Evolutionary conservation across 805 yeast species (phyloP), one percentile per base, ranked within the genome.

Genomic region (Yarrowia hollandica): DNA sequence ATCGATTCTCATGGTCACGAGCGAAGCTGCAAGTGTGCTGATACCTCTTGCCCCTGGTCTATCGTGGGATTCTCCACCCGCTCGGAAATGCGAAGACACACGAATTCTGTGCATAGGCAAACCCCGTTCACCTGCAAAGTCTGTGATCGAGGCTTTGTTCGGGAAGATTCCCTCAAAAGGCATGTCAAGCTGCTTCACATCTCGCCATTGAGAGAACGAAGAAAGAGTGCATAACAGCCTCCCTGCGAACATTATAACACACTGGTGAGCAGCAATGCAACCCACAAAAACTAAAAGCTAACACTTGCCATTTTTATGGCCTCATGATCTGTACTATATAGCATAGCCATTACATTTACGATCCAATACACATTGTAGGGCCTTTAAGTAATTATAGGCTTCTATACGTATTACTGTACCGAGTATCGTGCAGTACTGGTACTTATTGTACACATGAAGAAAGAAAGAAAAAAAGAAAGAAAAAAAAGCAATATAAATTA

Each of bases 41-140:
- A 48, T 16, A 4, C 22, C n/a, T 3, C 15, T 4, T 48, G 55
- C 33, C 55, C 55, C 21, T 48, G 55, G 55, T 31, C 55, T 12
- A 48, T 48, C 33, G 55, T 48, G 31, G 55, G 55, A 4, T 48
- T 48, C n/a, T 21, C 55, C 2, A 48, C 55, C 3, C 26, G 39
- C 9, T 31, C 55, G 4, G 55, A 48, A 33, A 22, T 22, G 30
- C 5, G 39, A 28, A n/a, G 55, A 33, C 55, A 48, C 22, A 33
- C 39, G 15, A 48, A 48, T 21, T 48, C 55, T 15, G 39, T 48
- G 12, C 55, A 48, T 12, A 11, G 55, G 21, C 22, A 31, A 10
- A 30, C 19, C 1, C 21, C 23, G 1, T 31, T 48, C 21, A 15
- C 39, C 4, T 48, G 55, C 30, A 21, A 31, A 2, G 11, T 31